phyloP scores from a whole-genome alignment of 2,329 filamentous ascomycete genomes.

The Pyrenophora teres region DNA sequence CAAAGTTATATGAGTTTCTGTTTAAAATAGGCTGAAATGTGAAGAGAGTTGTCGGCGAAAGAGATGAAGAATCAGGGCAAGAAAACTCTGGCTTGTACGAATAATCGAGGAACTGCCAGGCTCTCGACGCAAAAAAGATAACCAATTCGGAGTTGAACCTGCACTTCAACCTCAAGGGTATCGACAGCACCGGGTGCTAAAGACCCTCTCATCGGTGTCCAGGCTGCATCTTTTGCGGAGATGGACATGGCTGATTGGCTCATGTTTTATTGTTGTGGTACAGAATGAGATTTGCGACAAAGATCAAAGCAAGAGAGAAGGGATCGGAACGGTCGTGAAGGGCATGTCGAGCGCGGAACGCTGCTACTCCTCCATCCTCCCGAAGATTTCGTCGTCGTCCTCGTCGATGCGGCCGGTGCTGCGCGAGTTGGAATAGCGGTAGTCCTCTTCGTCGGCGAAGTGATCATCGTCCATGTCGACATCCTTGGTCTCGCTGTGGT shows the following conservation, averaged over 20 bases:
- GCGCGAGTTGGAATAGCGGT: conserved; percentile 50
- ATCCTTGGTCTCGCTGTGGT: conserved; percentile 51
- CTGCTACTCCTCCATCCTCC: conserved; percentile 80
- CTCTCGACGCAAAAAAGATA: conserved; percentile 42
- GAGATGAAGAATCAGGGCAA: neutral
- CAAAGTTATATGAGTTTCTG: conserved; percentile 24
- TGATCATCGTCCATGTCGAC: conserved; percentile 62
- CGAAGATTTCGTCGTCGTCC: conserved; percentile 94
- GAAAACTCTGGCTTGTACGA: conserved; percentile 4
- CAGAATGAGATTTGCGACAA: conserved; percentile 30
- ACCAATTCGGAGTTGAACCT: conserved; percentile 35
- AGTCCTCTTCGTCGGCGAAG: conserved; percentile 69
- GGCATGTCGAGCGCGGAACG: conserved; percentile 1
- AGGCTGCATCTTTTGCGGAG: conserved; percentile 42
- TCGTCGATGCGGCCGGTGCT: conserved; percentile 72
- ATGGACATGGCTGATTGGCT: conserved; percentile 44
- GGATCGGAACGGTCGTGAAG: conserved; percentile 12
- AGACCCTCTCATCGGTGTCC: conserved; percentile 51
- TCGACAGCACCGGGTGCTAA: conserved; percentile 29
- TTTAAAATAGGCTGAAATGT: conserved; percentile 17
- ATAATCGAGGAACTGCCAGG: conserved; percentile 24
- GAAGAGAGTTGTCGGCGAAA: conserved; percentile 14
- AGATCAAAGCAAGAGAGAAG: conserved; percentile 6
- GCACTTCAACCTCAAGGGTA: conserved; percentile 49
- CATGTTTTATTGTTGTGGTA: conserved; percentile 39